Evolutionary conservation across 768 basidiomycete species (phyloP).

Genomic region (Udeniomyces megalosporus): DNA sequence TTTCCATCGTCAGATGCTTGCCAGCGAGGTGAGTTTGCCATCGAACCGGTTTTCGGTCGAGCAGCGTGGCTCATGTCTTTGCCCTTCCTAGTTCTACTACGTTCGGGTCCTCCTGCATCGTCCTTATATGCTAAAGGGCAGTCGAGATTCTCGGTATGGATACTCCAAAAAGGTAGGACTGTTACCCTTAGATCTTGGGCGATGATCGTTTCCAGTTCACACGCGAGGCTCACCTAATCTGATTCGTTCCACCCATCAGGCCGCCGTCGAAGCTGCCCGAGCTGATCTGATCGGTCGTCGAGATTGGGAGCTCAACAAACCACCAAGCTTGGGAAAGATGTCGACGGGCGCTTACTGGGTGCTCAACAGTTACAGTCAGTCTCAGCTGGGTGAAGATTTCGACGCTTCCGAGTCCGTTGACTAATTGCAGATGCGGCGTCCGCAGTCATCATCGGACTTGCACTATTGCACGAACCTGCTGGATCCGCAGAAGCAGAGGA

Average conservation of each 20-base stretch:
- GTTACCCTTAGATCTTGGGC: too few relatives aligned
- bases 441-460: conserved; percentile 12
- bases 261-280: conserved; percentile 31
- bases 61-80: too few relatives aligned
- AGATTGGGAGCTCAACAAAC: conserved; percentile 30
- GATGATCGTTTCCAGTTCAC: too few relatives aligned
- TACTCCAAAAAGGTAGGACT: conserved; percentile 23
- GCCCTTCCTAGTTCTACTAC: conserved; percentile 28
- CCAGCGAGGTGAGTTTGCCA: conserved; percentile 20
- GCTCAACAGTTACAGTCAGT: conserved; percentile 11
- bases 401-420: neutral
- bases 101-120: conserved; percentile 29
- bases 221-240: too few relatives aligned
- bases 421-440: too few relatives aligned
- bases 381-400: neutral
- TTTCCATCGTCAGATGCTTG: conserved; percentile 30
- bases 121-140: conserved; percentile 28
- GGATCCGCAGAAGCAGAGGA: conserved; percentile 4
- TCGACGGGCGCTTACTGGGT: conserved; percentile 13
- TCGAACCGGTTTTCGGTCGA: too few relatives aligned
- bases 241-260: conserved; percentile 5
- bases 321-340: conserved; percentile 1
- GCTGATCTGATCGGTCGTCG: conserved; percentile 29
- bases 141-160: conserved; percentile 26
- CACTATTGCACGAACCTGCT: conserved; percentile 6